These are phyloP conservation scores for Leishmania aethiopica DNA, from an alignment of 208 protist species.

Conservation along the genomic window DNA sequence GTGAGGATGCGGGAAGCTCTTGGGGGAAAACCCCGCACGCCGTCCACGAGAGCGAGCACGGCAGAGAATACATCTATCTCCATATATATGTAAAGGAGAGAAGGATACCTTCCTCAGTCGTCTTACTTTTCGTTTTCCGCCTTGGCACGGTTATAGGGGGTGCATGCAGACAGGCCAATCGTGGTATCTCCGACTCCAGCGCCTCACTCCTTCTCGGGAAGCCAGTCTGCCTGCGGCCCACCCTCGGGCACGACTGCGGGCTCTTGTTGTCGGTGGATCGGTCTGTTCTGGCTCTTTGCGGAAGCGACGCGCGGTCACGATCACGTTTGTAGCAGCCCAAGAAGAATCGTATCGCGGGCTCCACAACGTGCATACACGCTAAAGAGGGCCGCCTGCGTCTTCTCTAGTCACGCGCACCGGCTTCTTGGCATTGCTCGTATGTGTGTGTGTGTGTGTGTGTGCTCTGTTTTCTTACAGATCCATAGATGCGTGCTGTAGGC, in stretches of 20 bases:
- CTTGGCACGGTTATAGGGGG: not conserved
- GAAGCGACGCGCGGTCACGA: not conserved
- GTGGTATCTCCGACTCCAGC: not conserved
- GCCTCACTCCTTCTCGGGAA: not conserved
- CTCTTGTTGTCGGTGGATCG: not conserved
- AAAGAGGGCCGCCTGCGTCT: not conserved
- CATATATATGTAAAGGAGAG: too few species aligned
- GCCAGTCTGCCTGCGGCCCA: not conserved
- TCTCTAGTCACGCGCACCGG: not conserved
- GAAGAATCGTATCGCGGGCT: not conserved
- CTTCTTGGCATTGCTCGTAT: not conserved
- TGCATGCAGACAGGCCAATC: not conserved
- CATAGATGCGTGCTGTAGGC: not conserved
- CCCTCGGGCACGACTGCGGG: not conserved
- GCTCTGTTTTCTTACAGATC: not conserved
- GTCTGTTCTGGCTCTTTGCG: not conserved
- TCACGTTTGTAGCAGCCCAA: not conserved
- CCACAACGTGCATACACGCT: too few species aligned
- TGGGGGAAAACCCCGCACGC: not conserved
- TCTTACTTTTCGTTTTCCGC: not conserved
- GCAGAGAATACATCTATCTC: too few species aligned
- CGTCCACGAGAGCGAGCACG: not conserved
- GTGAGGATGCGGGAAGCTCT: not conserved
- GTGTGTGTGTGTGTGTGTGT: too few species aligned
- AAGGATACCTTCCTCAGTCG: not conserved